Base-by-base conservation (phyloP, 352 stramenopile species). In the Pythium inflatum region DNA sequence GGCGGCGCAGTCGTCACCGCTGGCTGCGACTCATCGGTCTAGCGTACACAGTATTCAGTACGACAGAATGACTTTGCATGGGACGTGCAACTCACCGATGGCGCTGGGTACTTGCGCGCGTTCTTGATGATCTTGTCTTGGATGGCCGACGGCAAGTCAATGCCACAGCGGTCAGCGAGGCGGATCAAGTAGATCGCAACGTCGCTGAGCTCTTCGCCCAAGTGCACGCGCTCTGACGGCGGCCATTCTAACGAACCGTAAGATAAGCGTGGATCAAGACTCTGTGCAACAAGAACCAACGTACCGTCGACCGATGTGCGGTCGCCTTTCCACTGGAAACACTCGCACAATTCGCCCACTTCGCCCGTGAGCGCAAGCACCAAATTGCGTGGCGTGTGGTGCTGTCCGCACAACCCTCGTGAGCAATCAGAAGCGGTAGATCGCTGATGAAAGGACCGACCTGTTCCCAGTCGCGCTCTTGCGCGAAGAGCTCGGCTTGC, bases 181-280 rank as follows among this genome's bases (percentile, higher is more conserved):
- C 93, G 89, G 16, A 99, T 81, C 16, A 98, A 78, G 72, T 99
- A 99, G 70, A 99, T 98, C 22, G 97, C 73, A 56, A 99, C 95
- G 79, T 99, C 97, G 25, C 95, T 97, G 36, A 99, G 83, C 81
- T 99, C 96, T 76, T 99, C 94, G 36, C 90, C 93, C 11, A 98
- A 63, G 62, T 98, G 94, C 67, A 94, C 87, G 14, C 92, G 77
- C 50, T 98, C 85, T 22, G 90, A 79, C 1, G 81, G 54, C 7
- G 75, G 81, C 84, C 78, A 95, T 56, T 88, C 87, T 88, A 62
- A 34, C 4, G 5, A 33, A 34, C 2, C 11, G 2, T 36, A 14
- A 7, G 30, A 14, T 4, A 30, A 4, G 5, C 14, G 43, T 28
- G 43, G 30, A 24, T 30, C 16, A 18, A 20, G 27, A 20, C 7